Conservation (phyloP, 2,329 filamentous ascomycete species). For the Colletotrichum chrysophilum region DNA sequence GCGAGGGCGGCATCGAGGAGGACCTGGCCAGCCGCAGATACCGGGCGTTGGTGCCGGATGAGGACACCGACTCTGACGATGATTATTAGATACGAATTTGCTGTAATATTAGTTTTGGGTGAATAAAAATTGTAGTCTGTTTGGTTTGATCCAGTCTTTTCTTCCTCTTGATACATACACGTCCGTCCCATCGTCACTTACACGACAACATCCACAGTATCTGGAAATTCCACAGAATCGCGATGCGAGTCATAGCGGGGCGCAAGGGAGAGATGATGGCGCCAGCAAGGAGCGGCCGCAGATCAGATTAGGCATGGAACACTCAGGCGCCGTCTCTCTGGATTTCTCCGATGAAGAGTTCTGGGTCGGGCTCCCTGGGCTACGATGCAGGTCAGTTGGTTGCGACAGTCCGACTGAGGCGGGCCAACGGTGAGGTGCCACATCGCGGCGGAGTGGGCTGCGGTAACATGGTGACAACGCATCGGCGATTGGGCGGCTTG, state of each 20-base stretch:
- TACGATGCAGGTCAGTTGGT: not conserved
- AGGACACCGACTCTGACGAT: conserved; percentile 77
- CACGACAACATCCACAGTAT: not conserved
- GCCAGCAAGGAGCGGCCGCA: not conserved
- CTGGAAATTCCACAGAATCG: not conserved
- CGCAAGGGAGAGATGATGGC: not conserved
- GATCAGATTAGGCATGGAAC: not conserved
- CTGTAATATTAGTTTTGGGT: not conserved
- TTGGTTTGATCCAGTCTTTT: not conserved
- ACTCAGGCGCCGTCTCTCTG: not conserved
- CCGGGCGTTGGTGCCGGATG: conserved; percentile 77
- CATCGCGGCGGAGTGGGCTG: conserved; percentile 6
- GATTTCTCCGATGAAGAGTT: not conserved
- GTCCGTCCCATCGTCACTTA: not conserved
- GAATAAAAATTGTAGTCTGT: conserved; percentile 1
- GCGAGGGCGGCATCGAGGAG: conserved; percentile 86
- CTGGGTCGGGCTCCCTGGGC: not conserved
- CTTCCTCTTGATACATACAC: not conserved
- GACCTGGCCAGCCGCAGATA: conserved; percentile 83
- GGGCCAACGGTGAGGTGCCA: conserved; percentile 16
- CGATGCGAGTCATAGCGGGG: not conserved
- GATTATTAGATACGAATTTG: conserved; percentile 41
- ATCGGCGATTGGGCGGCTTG: not conserved
- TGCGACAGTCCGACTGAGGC: not conserved
- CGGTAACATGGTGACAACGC: conserved; percentile 6